Evolutionary conservation across 306 rosid genomes (phyloP), one percentile per base, ranked within the genome.

Genomic region (Casuarina equisetifolia): DNA sequence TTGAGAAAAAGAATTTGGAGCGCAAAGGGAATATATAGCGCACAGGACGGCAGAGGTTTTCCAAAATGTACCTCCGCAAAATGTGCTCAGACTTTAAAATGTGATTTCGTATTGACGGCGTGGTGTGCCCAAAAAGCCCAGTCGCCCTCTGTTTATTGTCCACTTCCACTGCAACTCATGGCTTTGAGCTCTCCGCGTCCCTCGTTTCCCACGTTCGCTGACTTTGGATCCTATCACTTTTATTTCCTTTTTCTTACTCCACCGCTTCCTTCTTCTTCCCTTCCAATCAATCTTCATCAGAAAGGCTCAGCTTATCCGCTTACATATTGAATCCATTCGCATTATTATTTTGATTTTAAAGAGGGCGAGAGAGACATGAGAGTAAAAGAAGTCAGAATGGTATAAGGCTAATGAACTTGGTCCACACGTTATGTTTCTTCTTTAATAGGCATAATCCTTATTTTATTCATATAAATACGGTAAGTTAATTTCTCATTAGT

Each of bases 181-280:
- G 32, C 32, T 25, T 25, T 25, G 32, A 25, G 32, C 32, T 25
- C 32, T 25, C 32, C 32, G 32, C 32, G 32, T 25, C 32, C 51
- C 73, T 70, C 80, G 69, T 81, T 81, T 76, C 62, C 46, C 80
- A 81, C 84, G 80, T 81, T 81, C 19, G 4, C 5, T 3, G 64
- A 58, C 39, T 57, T 20, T 11, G 11, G 43, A 16, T 19, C 63
- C 42, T 64, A 6, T 52, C 3, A 12, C 49, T 19, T 44, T 64
- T 50, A 25, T 25, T 1, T 25, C 32, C 4, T 35, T 39, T 53
- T 40, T 11, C 0, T 38, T 48, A 48, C 15, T 9, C 50, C 19
- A 16, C 17, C n/a, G 1, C 17, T 46, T 72, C 36, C 15, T 1
- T 48, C 11, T 9, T 48, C 3, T 48, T 9, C 32, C 32, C 32